Base-by-base conservation (phyloP, 2,329 filamentous ascomycete genomes). In the Chrysoporthe austroafricana region DNA sequence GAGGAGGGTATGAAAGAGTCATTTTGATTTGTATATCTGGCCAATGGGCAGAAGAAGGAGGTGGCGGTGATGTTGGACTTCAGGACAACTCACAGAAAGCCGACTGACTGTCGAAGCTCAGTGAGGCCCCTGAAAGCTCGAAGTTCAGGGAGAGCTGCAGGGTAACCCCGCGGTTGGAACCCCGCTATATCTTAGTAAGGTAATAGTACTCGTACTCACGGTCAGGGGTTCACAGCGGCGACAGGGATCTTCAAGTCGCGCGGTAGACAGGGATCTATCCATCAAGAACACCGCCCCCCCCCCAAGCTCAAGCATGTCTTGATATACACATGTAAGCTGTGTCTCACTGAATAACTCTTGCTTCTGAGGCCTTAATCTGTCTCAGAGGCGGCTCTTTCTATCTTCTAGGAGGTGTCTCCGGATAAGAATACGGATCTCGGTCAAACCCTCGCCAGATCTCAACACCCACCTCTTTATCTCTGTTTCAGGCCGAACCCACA, bases 1-100 rank as follows among this genome's bases (percentile, higher is more conserved):
- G 88, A 71, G 93, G 88, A 66, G 94, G 91, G 81, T 90, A 92
- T 52, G 78, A 73, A 72, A 81, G 77, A 71, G 79, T 79, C 84
- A 86, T 86, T 72, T 57, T 63, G 42, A 21, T 26, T 21, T 36
- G 26, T 39, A 4, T 60, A 26, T 16, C 16, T 39, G 13, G 59
- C 34, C 42, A 61, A 60, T 43, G n/a, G 57, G 39, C 26, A 34
- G 34, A 60, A 18, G 39, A 56, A 59, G 36, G 36, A 39, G 42
- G 56, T 62, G 14, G 52, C n/a, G 26, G 52, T 67, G 48, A 58
- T 44, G 46, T 65, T 62, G 14, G 44, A 13, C 39, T 56, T 56
- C 26, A 61, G 54, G 50, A 26, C 62, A 56, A 11, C 50, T 46
- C 48, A 56, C 48, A 46, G 34, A 42, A 56, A 46, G 48, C 26